Conservation (phyloP, 306 rosid genomes). For the Herpetospermum pedunculosum region DNA sequence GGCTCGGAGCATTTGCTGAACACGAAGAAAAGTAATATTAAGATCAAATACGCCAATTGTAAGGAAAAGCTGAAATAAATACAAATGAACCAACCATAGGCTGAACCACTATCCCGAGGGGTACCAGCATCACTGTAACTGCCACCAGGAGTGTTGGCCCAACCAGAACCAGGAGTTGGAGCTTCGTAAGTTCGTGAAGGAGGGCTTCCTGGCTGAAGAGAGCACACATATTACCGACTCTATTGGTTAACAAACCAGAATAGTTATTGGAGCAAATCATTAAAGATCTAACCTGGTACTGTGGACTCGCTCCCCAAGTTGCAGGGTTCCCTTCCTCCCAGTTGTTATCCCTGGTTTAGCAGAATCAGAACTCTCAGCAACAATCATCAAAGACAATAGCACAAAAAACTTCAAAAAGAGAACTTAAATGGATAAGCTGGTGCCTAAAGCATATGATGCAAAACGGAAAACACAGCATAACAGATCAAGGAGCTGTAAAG, state of each 20-base stretch:
- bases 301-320: constrained; percentile 94
- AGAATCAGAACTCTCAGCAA: constrained; percentile 13
- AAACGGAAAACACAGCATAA: background rate
- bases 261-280: background rate
- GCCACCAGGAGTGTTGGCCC: constrained; percentile 93
- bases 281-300: constrained; percentile 58
- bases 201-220: constrained; percentile 84
- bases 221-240: background rate
- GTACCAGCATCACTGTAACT: constrained; percentile 94
- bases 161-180: constrained; percentile 98
- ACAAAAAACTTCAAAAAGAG: background rate
- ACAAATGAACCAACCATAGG: constrained; percentile 40
- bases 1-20: constrained; percentile 98
- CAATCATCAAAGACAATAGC: constrained; percentile 8
- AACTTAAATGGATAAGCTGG: background rate
- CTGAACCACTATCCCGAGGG: constrained; percentile 56
- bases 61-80: background rate
- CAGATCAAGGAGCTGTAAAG: background rate
- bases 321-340: constrained; percentile 99
- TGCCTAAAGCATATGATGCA: background rate
- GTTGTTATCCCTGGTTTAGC: constrained; percentile 59
- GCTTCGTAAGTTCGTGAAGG: constrained; percentile 89
- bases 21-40: constrained; percentile 8
- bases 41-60: background rate
- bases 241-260: constrained; percentile 2